A percentile compares a stretch with the other conserved stretches of the same genome.
Conservation (phyloP, 1,139 yeast species). For the Taiozyma sp. region DNA sequence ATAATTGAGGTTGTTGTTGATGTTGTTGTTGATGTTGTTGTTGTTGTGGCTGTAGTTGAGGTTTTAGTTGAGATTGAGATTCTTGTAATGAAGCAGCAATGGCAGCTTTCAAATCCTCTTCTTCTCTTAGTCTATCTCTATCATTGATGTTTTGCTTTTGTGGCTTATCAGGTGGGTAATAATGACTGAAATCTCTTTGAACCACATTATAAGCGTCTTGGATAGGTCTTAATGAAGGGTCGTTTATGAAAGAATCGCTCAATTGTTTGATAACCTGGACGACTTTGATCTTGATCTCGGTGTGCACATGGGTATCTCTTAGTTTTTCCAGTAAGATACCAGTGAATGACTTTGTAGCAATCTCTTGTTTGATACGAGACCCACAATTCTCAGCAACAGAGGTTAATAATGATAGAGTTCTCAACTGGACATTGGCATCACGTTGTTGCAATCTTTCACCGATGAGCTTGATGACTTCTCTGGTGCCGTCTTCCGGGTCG, state of each 20-base stretch:
- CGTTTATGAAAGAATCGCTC: conserved; percentile 49
- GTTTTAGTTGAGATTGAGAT: conserved; percentile 4
- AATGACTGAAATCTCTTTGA: conserved; percentile 39
- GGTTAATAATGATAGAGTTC: conserved; percentile 64
- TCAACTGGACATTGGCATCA: conserved; percentile 79
- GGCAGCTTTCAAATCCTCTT: conserved; percentile 76
- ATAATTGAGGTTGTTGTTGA: not conserved
- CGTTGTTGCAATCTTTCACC: conserved; percentile 45
- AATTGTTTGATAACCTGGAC: conserved; percentile 69
- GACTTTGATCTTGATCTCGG: conserved; percentile 59
- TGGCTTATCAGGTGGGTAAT: conserved; percentile 56
- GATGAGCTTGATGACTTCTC: conserved; percentile 31
- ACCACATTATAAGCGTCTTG: conserved; percentile 52
- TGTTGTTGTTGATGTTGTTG: conserved; percentile 3
- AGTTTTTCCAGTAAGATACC: conserved; percentile 51
- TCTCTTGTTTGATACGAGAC: conserved; percentile 75
- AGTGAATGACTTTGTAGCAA: conserved; percentile 69
- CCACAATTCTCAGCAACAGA: conserved; percentile 95
- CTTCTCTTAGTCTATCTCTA: conserved; percentile 55
- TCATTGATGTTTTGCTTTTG: conserved; percentile 49
- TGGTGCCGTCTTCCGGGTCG: conserved; percentile 58
- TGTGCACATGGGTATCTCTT: conserved; percentile 56
- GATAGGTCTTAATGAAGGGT: conserved; percentile 74
- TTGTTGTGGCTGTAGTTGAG: no score
- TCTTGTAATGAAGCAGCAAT: conserved; percentile 60